Base-by-base conservation (phyloP, 2,329 filamentous ascomycete genomes). In the Bretziella fagacearum region DNA sequence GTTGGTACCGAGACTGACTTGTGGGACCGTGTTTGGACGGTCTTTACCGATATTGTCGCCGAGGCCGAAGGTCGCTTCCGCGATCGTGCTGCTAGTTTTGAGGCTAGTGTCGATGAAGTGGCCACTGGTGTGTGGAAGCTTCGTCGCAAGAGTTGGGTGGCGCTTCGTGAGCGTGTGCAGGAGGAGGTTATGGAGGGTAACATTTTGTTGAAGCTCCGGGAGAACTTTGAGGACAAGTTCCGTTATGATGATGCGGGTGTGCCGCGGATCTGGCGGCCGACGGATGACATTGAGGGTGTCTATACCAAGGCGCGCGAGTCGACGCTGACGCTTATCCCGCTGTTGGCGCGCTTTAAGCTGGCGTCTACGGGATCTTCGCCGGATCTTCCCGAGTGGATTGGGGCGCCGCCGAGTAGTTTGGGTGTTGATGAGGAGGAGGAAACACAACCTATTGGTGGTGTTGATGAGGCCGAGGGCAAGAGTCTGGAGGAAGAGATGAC, bases 161-260 rank as follows among this genome's bases (percentile, higher is more conserved):
- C 89, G 11, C 69, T 98, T 52, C 76, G 84, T 39, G 80, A 85
- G 51, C 91, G 84, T 67, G 82, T 98, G 52, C 89, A 96, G 29
- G 91, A 98, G 59, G 91, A 98, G 63, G 84, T 95, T 59, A 93
- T 93, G 78, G 91, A 96, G 65, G 89, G 89, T 56, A 98, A 96
- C 59, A 78, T 98, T 46, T 68, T 96, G 27, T 70, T 96, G 55
- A 98, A 98, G 68, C 74, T 98, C 44, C 78, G 91, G 29, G 91
- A 98, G 63, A 96, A 95, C 66, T 98, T 98, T 55, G 91, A 98
- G 64, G 91, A 98, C 66, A 95, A 94, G 64, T 98, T 98, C 73
- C 81, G 91, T 53, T 98, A 98, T 57, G 91, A 98, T 57, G 87
- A 95, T 51, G 78, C 79, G 5, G 91, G 91, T 22, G 91, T 98